A percentile compares a stretch with the other conserved stretches of the same genome.
phyloP scores from a whole-genome alignment of 1,139 yeast genomes.

The Taphrina wiesneri region DNA sequence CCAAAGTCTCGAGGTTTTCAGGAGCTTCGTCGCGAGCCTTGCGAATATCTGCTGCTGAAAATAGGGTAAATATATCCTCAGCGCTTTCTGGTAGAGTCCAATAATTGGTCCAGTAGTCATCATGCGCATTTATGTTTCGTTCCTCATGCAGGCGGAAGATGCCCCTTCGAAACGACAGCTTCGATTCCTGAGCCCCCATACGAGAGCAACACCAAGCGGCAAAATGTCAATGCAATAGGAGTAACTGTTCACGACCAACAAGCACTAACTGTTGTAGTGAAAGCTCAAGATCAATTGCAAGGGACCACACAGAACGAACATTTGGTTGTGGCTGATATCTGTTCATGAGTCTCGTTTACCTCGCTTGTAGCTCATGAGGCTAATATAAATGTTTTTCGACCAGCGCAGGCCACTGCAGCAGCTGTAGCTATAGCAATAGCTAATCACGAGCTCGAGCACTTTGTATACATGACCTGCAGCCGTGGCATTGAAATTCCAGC shows the following conservation, averaged over 20 bases:
- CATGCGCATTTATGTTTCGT: conserved; percentile 50
- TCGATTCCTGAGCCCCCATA: conserved; percentile 77
- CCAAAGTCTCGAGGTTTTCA: conserved; percentile 57
- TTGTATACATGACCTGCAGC: too few species aligned
- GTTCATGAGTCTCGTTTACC: neutral
- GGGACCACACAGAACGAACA: neutral
- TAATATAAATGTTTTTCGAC: neutral
- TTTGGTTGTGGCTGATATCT: neutral
- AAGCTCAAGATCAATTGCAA: neutral
- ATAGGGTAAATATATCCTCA: conserved; percentile 58
- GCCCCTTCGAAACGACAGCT: conserved; percentile 60
- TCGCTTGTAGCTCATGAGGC: neutral
- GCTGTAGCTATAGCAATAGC: too few species aligned
- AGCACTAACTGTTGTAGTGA: too few species aligned
- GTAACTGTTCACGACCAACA: too few species aligned
- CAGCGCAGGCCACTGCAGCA: too few species aligned
- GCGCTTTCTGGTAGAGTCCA: conserved; percentile 53
- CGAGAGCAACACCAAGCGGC: neutral
- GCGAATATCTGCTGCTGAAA: conserved; percentile 61
- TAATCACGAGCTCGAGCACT: too few species aligned
- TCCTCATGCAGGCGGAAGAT: conserved; percentile 64
- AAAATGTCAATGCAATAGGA: too few species aligned
- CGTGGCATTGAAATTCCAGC: too few species aligned
- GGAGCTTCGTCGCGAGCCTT: conserved; percentile 61
- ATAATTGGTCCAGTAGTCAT: conserved; percentile 59